Conservation (phyloP, 2,329 filamentous ascomycete species). For the Corynespora cassiicola region DNA sequence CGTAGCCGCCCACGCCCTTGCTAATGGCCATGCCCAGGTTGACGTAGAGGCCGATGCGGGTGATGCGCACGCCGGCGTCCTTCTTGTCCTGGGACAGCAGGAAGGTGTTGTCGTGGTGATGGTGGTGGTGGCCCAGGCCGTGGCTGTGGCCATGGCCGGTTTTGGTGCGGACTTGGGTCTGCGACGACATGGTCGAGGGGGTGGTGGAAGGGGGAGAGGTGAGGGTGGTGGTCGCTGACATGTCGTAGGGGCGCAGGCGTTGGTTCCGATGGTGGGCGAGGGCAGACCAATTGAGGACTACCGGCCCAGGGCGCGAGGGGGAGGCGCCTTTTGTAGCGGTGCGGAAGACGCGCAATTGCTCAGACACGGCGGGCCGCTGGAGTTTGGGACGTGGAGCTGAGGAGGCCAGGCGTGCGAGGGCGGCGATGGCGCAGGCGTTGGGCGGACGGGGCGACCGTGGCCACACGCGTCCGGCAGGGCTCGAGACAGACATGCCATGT, state of each 20-base stretch:
- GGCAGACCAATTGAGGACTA: slow-evolving; percentile 37
- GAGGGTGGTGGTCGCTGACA: too few relatives aligned
- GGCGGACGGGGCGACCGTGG: slow-evolving; percentile 32
- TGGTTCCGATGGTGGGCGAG: slow-evolving; percentile 40
- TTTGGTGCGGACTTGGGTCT: slow-evolving; percentile 39
- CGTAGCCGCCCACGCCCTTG: slow-evolving; percentile 90
- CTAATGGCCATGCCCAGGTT: slow-evolving; percentile 94
- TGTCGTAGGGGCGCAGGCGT: too few relatives aligned
- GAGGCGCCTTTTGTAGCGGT: slow-evolving; percentile 31
- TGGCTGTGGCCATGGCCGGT: slow-evolving; percentile 56
- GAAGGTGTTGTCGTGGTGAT: slow-evolving; percentile 86
- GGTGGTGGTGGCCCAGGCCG: slow-evolving; percentile 69
- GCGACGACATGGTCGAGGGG: slow-evolving; percentile 35
- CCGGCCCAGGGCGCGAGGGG: slow-evolving; percentile 12
- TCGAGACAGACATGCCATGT: slow-evolving; percentile 41
- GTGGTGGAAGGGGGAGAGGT: too few relatives aligned
- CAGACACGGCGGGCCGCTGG: slow-evolving; percentile 13
- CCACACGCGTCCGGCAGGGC: slow-evolving; percentile 39
- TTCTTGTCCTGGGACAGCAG: slow-evolving; percentile 82
- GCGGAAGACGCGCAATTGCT: slow-evolving; percentile 38
- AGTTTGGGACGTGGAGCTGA: slow-evolving; percentile 4
- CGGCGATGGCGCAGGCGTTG: slow-evolving; percentile 23
- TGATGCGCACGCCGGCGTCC: slow-evolving; percentile 93
- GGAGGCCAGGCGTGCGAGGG: slow-evolving; percentile 24
- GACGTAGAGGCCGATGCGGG: slow-evolving; percentile 83